Conservation (phyloP, 768 basidiomycete species). For the Serendipita sp. region DNA sequence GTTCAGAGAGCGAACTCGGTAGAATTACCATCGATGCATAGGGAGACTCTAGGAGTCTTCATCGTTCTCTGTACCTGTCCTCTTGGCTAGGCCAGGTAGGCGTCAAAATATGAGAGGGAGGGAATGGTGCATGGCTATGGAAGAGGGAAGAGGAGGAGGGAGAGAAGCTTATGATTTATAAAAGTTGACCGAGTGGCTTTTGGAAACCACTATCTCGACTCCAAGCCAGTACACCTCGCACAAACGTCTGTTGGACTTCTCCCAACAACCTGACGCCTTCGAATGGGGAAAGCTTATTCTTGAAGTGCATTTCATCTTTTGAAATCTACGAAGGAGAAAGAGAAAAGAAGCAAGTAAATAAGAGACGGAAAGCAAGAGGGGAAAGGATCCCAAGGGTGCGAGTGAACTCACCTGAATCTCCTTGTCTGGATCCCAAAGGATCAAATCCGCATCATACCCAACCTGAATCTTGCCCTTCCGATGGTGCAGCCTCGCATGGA, state of each 20-base stretch:
- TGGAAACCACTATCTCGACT: neutral
- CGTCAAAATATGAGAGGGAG: neutral
- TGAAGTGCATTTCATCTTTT: conserved; percentile 61
- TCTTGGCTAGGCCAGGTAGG: neutral
- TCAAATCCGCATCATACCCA: conserved; percentile 75
- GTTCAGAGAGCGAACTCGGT: neutral
- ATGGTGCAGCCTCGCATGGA: conserved; percentile 55
- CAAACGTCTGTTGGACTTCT: conserved; percentile 55
- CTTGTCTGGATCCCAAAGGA: conserved; percentile 58
- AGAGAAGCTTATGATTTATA: too few relatives aligned
- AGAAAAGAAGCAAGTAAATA: too few relatives aligned
- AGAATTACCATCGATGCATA: neutral
- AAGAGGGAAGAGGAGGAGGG: too few relatives aligned
- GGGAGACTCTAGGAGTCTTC: neutral
- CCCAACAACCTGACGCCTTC: conserved; percentile 59
- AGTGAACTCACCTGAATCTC: conserved; percentile 19
- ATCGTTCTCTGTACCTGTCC: neutral
- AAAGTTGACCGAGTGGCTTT: neutral
- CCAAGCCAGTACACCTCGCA: conserved; percentile 65
- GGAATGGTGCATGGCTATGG: neutral
- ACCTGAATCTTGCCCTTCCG: conserved; percentile 56
- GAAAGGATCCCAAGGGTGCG: too few relatives aligned
- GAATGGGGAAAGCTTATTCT: conserved; percentile 89
- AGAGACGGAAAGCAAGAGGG: too few relatives aligned
- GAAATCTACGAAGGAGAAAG: conserved; percentile 39